Evolutionary conservation across 441 rosid genomes (phyloP), one percentile per base, ranked within the genome.

Genomic region (Raphanus hybrid): DNA sequence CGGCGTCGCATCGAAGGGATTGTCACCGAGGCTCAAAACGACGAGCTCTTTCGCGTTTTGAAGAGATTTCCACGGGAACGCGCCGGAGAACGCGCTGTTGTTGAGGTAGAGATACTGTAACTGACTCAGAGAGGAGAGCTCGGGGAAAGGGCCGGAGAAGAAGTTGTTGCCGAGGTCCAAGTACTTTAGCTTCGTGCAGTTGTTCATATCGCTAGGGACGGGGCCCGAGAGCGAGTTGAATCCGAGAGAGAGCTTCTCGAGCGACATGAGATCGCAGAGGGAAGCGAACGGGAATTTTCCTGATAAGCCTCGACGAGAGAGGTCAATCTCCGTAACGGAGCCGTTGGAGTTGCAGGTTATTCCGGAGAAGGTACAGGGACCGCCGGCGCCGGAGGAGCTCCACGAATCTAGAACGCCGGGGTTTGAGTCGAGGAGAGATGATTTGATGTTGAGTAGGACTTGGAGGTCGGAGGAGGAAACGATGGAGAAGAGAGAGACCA

Each of bases 121-220:
- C 60, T 88, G 84, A 52, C 3, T 75, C 5, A 93, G 69, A 68
- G 87, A 59, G 0, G 98, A 81, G 64, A 93, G 75, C 0, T 84
- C 87, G 4, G 99, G 99, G 78, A 92, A 84, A 11, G 77, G 10
- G 34, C 97, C 97, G 0, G 82, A 52, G 74, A 95, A 95, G 3
- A 64, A 8, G 73, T 93, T 95, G 89, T 89, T 86, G 1, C 97
- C 98, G 3, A 95, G 86, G 78, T 95, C 93, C 71, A 95, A 71
- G 76, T 95, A 95, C 54, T 70, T 85, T 29, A 95, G 75, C 26
- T 74, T 87, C 23, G 80, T 80, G 74, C 99, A 95, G 7, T 71
- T 85, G 67, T 74, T 83, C 82, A 92, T 68, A 55, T 83, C 88
- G 0, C 9, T 10, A 0, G 84, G 62, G 54, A 91, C 64, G 27